Evolutionary conservation across 768 basidiomycete genomes (phyloP).

Genomic region (Tricholoma flavovirens): DNA sequence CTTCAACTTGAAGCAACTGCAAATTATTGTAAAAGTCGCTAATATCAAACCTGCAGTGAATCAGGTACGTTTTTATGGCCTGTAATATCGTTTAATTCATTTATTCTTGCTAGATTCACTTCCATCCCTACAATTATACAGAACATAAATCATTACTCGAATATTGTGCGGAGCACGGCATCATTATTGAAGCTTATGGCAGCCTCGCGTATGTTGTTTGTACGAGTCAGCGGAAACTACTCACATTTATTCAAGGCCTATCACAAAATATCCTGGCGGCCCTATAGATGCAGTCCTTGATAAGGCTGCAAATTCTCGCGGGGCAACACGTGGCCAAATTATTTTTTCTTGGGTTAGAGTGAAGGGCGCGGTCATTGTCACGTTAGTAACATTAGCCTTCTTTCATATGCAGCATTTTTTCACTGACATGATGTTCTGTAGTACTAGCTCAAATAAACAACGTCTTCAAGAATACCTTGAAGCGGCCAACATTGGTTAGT

Average conservation of each 20-base stretch:
- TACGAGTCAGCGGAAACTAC: background rate
- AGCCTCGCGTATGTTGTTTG: conserved; percentile 37
- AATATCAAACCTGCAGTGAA: conserved; percentile 62
- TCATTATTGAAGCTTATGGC: conserved; percentile 53
- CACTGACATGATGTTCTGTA: conserved; percentile 15
- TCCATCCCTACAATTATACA: conserved; percentile 56
- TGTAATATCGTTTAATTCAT: background rate
- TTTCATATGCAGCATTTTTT: background rate
- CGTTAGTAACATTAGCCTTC: conserved; percentile 33
- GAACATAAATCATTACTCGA: conserved; percentile 42
- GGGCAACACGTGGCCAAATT: conserved; percentile 58
- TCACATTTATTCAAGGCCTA: conserved; percentile 30
- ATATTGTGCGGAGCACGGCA: conserved; percentile 41
- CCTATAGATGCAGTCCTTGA: conserved; percentile 55
- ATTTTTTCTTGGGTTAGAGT: conserved; percentile 63
- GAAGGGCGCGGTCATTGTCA: conserved; percentile 65
- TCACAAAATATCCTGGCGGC: conserved; percentile 56
- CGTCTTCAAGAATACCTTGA: conserved; percentile 65
- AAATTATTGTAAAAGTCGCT: conserved; percentile 44
- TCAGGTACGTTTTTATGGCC: conserved; percentile 40
- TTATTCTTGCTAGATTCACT: conserved; percentile 30
- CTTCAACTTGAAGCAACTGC: conserved; percentile 47
- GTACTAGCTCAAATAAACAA: conserved; percentile 55
- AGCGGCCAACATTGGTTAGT: conserved; percentile 46
- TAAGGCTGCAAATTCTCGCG: conserved; percentile 46